phyloP scores from a whole-genome alignment of 2,329 filamentous ascomycete genomes.

The Tolypocladium nubicola region DNA sequence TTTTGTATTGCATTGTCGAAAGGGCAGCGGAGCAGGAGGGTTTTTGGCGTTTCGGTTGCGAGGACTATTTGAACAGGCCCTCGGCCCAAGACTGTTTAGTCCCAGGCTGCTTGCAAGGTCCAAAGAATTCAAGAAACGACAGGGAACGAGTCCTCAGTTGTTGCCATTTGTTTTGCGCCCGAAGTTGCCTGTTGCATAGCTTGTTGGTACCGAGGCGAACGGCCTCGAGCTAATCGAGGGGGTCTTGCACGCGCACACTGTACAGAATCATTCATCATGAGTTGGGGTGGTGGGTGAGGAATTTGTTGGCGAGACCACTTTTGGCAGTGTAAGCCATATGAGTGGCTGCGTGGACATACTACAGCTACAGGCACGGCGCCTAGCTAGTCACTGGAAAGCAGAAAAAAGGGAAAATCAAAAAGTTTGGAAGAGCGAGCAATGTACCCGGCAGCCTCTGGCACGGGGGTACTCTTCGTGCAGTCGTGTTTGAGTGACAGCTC shows the following conservation, averaged over 20 bases:
- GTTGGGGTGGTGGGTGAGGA: neutral
- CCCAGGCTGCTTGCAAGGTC: neutral
- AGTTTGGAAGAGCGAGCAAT: neutral
- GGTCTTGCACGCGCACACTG: neutral
- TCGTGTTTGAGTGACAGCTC: neutral
- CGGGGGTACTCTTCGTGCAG: neutral
- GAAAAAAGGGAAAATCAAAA: neutral
- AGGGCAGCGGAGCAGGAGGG: constrained; percentile 7
- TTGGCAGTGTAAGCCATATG: too few relatives aligned
- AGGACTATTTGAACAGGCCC: constrained; percentile 5
- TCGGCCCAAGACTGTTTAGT: constrained; percentile 1
- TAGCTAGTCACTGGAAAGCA: neutral
- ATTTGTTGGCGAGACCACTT: too few relatives aligned
- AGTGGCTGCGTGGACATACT: neutral
- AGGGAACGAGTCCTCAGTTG: neutral
- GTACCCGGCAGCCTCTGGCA: neutral
- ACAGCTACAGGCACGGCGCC: neutral
- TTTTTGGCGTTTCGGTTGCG: constrained; percentile 10
- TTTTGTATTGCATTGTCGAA: constrained; percentile 15
- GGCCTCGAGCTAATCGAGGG: neutral
- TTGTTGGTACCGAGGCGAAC: neutral
- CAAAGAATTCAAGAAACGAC: neutral
- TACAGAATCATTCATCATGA: neutral
- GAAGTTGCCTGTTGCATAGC: neutral
- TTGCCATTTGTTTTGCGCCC: neutral